Evolutionary conservation across 2,329 filamentous ascomycete genomes (phyloP).

Genomic region (Penicillium sp.): DNA sequence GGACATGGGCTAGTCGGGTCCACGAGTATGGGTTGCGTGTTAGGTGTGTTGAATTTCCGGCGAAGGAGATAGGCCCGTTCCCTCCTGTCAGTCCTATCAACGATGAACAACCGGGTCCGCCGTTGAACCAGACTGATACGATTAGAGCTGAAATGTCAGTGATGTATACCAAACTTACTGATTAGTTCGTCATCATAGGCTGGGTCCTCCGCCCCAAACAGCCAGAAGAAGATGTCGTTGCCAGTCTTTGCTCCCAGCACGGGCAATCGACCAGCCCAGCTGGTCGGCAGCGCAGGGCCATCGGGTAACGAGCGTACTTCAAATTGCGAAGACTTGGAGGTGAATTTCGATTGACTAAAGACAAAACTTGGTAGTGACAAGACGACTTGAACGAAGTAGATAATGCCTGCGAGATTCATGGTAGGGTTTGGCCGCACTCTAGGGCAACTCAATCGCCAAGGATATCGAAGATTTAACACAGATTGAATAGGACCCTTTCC

Average conservation of each 20-base stretch:
- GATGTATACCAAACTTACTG: conserved; percentile 21
- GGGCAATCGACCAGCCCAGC: conserved; percentile 36
- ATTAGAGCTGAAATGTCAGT: not conserved
- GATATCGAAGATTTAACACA: not conserved
- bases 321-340: conserved; percentile 20
- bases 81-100: conserved; percentile 34
- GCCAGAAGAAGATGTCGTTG: conserved; percentile 39
- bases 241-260: conserved; percentile 28
- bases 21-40: conserved; percentile 28
- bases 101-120: conserved; percentile 38
- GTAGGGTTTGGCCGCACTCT: not conserved
- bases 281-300: conserved; percentile 27
- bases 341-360: not conserved
- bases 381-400: conserved; percentile 22
- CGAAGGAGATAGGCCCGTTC: conserved; percentile 35
- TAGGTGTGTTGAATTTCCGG: conserved; percentile 26
- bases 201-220: conserved; percentile 32
- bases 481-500: not conserved
- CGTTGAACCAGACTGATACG: conserved; percentile 37
- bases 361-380: conserved; percentile 16
- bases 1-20: conserved; percentile 34
- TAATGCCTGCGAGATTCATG: conserved; percentile 23
- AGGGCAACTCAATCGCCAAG: not conserved
- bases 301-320: conserved; percentile 31
- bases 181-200: conserved; percentile 34